phyloP scores from a whole-genome alignment of 202 grass and related monocot genomes.

The Zoysia matrella region DNA sequence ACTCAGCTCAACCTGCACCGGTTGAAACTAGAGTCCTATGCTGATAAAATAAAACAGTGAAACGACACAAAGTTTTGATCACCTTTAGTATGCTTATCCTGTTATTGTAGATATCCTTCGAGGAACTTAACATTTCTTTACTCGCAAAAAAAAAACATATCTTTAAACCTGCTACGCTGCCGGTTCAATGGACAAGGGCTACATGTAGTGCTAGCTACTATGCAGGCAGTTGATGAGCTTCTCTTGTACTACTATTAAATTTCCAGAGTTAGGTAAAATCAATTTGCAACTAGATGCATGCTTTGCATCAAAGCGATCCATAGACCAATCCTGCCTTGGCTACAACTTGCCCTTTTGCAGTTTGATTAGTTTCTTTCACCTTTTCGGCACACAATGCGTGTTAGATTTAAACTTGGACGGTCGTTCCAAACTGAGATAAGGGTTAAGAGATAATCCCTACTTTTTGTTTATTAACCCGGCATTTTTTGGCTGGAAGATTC shows the following conservation, averaged over 20 bases:
- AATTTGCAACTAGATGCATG: neutral
- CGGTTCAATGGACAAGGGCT: conserved; percentile 8
- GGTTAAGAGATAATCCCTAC: no score
- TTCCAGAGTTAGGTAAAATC: conserved; percentile 7
- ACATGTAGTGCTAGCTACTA: conserved; percentile 1
- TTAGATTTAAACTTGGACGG: conserved; percentile 27
- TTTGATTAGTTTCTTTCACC: neutral
- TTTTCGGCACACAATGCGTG: conserved; percentile 33
- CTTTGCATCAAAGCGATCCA: conserved; percentile 36
- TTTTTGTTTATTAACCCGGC: conserved; percentile 15
- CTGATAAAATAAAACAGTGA: neutral
- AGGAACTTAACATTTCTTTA: neutral
- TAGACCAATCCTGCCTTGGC: no score
- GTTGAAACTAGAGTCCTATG: neutral
- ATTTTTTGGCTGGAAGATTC: neutral
- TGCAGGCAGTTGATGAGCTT: neutral
- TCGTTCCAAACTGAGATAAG: conserved; percentile 51
- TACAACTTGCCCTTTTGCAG: conserved; percentile 35
- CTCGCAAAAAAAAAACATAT: neutral
- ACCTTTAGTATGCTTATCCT: neutral
- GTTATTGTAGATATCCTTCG: neutral
- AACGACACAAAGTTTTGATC: neutral
- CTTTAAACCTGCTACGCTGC: conserved; percentile 13
- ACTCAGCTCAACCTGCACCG: conserved; percentile 3
- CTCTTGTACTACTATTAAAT: neutral